A percentile compares a stretch with the other conserved stretches of the same genome.
Evolutionary conservation across 352 stramenopile species (phyloP).

Genomic region (Thraustotheca clavata): DNA sequence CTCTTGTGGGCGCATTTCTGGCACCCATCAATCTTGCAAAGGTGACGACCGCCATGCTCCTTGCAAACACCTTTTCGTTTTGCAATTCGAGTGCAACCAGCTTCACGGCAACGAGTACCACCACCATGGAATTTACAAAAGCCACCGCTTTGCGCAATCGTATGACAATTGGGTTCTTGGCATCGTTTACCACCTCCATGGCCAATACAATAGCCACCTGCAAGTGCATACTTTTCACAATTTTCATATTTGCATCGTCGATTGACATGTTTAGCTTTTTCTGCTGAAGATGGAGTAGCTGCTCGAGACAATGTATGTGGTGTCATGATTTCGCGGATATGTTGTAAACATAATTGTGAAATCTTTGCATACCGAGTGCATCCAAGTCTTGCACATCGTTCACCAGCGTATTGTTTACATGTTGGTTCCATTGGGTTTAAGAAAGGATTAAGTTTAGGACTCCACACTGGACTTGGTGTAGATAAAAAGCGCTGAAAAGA

Average conservation of each 20-base stretch:
- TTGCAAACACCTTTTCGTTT: constrained; percentile 79
- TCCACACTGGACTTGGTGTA: not conserved
- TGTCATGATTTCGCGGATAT: constrained; percentile 31
- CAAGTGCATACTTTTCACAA: constrained; percentile 55
- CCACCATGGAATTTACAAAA: constrained; percentile 61
- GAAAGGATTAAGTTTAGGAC: not conserved
- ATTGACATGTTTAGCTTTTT: constrained; percentile 15
- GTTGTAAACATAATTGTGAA: constrained; percentile 52
- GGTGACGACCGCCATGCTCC: constrained; percentile 77
- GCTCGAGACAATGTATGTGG: not conserved
- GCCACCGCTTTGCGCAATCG: constrained; percentile 22
- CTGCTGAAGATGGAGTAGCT: not conserved
- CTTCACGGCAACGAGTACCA: constrained; percentile 62
- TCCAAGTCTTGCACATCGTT: constrained; percentile 22
- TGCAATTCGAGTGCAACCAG: constrained; percentile 56
- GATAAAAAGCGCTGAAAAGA: not conserved
- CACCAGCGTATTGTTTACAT: not conserved
- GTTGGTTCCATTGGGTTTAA: not conserved
- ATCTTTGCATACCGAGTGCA: constrained; percentile 61
- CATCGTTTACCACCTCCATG: constrained; percentile 65
- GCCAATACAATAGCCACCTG: constrained; percentile 48
- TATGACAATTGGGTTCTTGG: constrained; percentile 62
- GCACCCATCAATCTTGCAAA: constrained; percentile 79
- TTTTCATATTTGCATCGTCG: constrained; percentile 35
- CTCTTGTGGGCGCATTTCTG: constrained; percentile 75